Base-by-base conservation (phyloP, 305 asterid species). In the Fraxinus sp. region DNA sequence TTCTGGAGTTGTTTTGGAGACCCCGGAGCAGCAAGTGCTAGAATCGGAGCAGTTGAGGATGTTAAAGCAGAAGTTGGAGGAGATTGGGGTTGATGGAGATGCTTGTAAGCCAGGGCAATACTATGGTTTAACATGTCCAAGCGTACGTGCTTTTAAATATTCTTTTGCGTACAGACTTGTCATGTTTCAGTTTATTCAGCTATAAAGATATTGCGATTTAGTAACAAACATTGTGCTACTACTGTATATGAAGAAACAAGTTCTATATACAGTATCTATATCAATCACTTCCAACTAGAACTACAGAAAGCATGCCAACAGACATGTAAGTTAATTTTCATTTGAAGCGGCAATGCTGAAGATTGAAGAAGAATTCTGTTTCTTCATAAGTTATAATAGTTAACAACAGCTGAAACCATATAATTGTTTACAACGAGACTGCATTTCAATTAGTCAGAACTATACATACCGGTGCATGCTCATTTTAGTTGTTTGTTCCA, bases 31-130 rank as follows among this genome's bases (percentile, higher is more conserved):
- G 84, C 87, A 89, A 41, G 73, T 74, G 37, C 77, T 82, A 79
- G 89, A 86, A 84, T 74, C 82, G 0, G 81, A 76, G 2, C 79
- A 80, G 64, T 83, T 90, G 77, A 73, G 22, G 82, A 33, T 78
- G 37, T 76, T 94, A 78, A 89, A 79, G 78, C 81, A 79, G 81
- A 92, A 91, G 84, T 81, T 94, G 86, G 86, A 83, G 22, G 83
- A 77, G 77, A 70, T 91, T 64, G 97, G 97, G 55, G 83, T 94
- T 52, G 88, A 89, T 77, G 83, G 70, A 18, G 41, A 49, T 82
- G 81, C 81, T 59, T 87, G 80, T 82, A 86, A 7, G 87, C 93
- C 98, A 0, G 98, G 98, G 35, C 95, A 90, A 83, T 74, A 90
- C 82, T 44, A 78, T 80, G 79, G 83, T 77, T 83, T 94, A 81